phyloP scores from a whole-genome alignment of 768 basidiomycete species.

The Porphyrellus cyaneotinctus region DNA sequence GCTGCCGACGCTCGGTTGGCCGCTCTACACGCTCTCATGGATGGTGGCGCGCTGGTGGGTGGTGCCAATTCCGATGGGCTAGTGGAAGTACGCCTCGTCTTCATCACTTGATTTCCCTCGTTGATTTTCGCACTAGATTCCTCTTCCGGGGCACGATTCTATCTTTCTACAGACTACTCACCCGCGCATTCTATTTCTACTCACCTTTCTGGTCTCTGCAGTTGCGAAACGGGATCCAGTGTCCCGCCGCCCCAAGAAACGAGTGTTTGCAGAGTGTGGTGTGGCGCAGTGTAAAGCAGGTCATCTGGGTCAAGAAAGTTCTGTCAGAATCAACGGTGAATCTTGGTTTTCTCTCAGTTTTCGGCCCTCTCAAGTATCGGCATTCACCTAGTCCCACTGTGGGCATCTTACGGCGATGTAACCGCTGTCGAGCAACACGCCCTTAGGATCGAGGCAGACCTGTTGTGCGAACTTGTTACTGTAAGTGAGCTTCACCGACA shows the following conservation, averaged over 20 bases:
- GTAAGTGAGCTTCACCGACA: constrained; percentile 35
- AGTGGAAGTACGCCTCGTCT: constrained; percentile 32
- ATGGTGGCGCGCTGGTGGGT: constrained; percentile 46
- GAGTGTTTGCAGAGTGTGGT: constrained; percentile 65
- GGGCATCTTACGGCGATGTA: constrained; percentile 51
- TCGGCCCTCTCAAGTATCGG: neutral
- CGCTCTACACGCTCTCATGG: constrained; percentile 63
- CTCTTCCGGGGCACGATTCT: constrained; percentile 36
- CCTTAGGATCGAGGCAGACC: constrained; percentile 63
- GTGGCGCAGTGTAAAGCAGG: constrained; percentile 43
- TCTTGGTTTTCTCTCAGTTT: neutral
- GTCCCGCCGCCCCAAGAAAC: constrained; percentile 70
- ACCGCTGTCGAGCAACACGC: constrained; percentile 45
- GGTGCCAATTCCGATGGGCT: constrained; percentile 35
- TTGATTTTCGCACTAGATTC: constrained; percentile 20
- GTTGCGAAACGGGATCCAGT: constrained; percentile 68
- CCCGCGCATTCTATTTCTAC: constrained; percentile 57
- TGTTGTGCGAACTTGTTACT: constrained; percentile 64
- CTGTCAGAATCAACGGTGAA: constrained; percentile 14
- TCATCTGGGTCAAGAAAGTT: constrained; percentile 30
- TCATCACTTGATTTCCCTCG: constrained; percentile 14
- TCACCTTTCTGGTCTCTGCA: constrained; percentile 65
- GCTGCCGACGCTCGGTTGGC: constrained; percentile 49
- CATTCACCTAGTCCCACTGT: constrained; percentile 44
- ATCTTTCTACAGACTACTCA: constrained; percentile 61